Percentiles rank a stretch among this genome's conserved stretches.
Conservation (phyloP, 2,329 filamentous ascomycete species). For the Colletotrichum horii region DNA sequence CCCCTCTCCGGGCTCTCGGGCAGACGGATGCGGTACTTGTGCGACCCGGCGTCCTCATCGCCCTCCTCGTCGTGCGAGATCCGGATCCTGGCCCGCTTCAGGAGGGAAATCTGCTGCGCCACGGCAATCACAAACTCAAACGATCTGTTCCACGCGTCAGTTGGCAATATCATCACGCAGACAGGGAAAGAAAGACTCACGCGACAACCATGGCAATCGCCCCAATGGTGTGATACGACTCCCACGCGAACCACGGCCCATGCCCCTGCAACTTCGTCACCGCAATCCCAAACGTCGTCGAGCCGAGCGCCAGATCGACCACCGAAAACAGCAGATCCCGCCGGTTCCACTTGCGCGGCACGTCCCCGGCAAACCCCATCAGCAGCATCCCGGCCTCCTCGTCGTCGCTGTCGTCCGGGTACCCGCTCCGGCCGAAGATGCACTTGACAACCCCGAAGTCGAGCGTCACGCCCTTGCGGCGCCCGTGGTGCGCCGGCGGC, state of each 20-base stretch:
- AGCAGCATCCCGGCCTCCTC: neutral
- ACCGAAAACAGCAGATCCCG: neutral
- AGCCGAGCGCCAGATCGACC: neutral
- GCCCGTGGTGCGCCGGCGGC: neutral
- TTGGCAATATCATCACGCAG: neutral
- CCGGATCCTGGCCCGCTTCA: conserved; percentile 9
- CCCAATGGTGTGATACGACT: neutral
- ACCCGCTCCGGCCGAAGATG: neutral
- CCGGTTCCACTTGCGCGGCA: neutral
- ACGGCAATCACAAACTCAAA: conserved; percentile 3
- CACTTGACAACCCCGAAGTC: conserved; percentile 8
- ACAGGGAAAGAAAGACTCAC: neutral
- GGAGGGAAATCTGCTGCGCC: neutral
- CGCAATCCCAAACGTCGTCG: neutral
- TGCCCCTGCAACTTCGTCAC: neutral
- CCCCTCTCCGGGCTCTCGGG: conserved; percentile 8
- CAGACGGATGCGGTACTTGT: conserved; percentile 16
- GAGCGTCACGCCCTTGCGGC: neutral
- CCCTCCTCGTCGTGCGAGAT: conserved; percentile 1
- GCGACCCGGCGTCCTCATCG: neutral
- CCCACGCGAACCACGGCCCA: neutral
- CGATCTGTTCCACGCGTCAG: neutral
- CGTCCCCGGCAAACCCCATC: neutral
- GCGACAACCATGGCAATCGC: neutral
- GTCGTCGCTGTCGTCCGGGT: neutral